These are phyloP conservation scores for Spinacia oleracea DNA, from an alignment of 179 eudicot genomes.

Conservation along the genomic window DNA sequence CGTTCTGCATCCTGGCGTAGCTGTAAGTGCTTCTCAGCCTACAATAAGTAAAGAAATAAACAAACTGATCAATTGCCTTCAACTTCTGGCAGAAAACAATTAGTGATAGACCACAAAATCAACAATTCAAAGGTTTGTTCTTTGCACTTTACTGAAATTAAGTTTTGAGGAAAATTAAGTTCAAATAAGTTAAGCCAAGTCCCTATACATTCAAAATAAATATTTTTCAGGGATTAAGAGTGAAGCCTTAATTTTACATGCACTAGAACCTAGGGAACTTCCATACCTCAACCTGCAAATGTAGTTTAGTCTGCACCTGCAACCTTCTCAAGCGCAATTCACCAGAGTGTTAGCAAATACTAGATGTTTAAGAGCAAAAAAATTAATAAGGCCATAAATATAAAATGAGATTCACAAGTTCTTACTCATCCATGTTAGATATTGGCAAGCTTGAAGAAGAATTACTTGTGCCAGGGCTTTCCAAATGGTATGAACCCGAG, in stretches of 20 bases:
- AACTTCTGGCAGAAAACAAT: too few species aligned
- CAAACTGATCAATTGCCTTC: conserved; percentile 10
- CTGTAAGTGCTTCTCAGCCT: conserved; percentile 76
- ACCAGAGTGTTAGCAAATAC: conserved; percentile 7
- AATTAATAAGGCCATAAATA: background rate
- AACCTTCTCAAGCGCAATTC: conserved; percentile 42
- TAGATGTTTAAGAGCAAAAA: background rate
- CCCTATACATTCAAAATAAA: background rate
- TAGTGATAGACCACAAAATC: too few species aligned
- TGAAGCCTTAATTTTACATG: too few species aligned
- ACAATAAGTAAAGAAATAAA: conserved; percentile 11
- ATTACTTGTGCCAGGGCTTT: conserved; percentile 58
- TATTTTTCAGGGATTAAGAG: background rate
- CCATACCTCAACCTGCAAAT: conserved; percentile 66
- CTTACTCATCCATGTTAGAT: conserved; percentile 75
- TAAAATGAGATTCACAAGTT: conserved; percentile 14
- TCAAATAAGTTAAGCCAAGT: background rate
- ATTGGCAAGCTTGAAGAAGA: conserved; percentile 59
- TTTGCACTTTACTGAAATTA: background rate
- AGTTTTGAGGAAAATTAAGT: background rate
- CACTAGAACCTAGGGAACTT: background rate
- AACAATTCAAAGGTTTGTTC: background rate
- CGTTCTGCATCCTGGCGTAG: conserved; percentile 68
- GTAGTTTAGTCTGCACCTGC: conserved; percentile 74
- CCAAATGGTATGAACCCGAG: conserved; percentile 53